Base-by-base conservation (phyloP, 176 grass and related monocot species). In the Microstegium vimineum region DNA sequence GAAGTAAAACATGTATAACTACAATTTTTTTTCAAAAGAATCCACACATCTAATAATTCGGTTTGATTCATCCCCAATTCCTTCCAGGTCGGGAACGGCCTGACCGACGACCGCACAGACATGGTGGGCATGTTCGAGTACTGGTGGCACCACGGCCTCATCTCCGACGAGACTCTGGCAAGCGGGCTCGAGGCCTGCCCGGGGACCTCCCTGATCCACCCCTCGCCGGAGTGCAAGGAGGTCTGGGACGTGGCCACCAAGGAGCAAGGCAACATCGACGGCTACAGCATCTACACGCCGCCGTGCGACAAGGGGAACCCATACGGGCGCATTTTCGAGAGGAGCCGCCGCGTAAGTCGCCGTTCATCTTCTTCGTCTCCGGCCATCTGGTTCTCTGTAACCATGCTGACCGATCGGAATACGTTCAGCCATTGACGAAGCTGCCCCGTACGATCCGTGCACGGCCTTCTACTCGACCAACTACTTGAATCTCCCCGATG, bases 91-190 rank as follows among this genome's bases (percentile, higher is more conserved):
- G 89, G 76, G 8, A 73, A 90, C 20, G 84, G 65, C 3, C 30
- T 90, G 49, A 80, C 62, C 11, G 36, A 83, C 14, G 68, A 84
- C 38, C 16, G 54, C 27, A 17, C 13, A 0, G 64, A 77, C 25
- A 47, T 25, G 43, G 71, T 74, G 7, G 66, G 72, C 66, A 86
- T 40, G 13, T 61, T 83, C 51, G 69, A 75, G 47, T 83, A 65
- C n/a, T 83, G 81, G 81, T 83, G 81, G 81, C 38, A 73, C 27
- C 81, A 83, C 23, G 81, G 81, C 17, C 32, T 83, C 35, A 83
- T 83, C 46, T 73, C 81, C 12, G 69, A 83, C 30, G 33, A 35
- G 16, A 74, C 69, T 11, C 36, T 69, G 10, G 38, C 47, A 5
- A 33, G 14, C 6, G 4, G 22, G 59, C 67, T 75, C n/a, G 13